Conservation (phyloP, 768 basidiomycete species). For the Suillus subluteus region DNA sequence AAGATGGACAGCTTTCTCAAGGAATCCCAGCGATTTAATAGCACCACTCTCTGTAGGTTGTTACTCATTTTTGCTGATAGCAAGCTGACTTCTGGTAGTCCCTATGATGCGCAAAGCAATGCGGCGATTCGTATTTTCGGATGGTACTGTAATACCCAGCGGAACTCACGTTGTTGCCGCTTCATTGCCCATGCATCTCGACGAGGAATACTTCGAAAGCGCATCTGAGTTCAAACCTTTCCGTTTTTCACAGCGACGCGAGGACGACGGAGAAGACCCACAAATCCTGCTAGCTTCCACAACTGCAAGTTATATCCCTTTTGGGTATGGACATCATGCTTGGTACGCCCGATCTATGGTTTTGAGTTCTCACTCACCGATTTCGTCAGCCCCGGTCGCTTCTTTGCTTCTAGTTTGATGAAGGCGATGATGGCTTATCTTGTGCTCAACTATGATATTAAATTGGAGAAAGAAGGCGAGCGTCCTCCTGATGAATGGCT, state of each 20-base stretch:
- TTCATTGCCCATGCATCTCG: slow-evolving; percentile 38
- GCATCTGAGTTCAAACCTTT: slow-evolving; percentile 45
- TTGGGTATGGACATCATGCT: slow-evolving; percentile 38
- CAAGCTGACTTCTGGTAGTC: slow-evolving; percentile 25
- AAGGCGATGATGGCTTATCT: slow-evolving; percentile 46
- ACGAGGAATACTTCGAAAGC: slow-evolving; percentile 46
- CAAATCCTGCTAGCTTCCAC: slow-evolving; percentile 34
- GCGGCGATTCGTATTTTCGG: slow-evolving; percentile 36
- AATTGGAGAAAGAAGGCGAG: slow-evolving; percentile 36
- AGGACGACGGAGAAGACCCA: slow-evolving; percentile 23
- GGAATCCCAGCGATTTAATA: slow-evolving; percentile 42
- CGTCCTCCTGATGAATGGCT: slow-evolving; percentile 41
- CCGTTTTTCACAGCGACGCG: slow-evolving; percentile 40
- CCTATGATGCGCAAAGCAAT: slow-evolving; percentile 38
- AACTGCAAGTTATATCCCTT: slow-evolving; percentile 37
- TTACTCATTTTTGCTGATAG: background rate
- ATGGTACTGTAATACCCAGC: slow-evolving; percentile 40
- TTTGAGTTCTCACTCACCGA: slow-evolving; percentile 13
- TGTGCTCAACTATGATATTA: slow-evolving; percentile 44
- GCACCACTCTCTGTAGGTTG: slow-evolving; percentile 36
- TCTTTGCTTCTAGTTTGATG: slow-evolving; percentile 44
- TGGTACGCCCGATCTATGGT: slow-evolving; percentile 29
- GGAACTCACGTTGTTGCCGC: slow-evolving; percentile 43
- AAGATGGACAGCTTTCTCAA: slow-evolving; percentile 49
- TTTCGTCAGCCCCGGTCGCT: slow-evolving; percentile 43